Percentiles rank a stretch among this genome's conserved stretches.
phyloP scores from a whole-genome alignment of 1,284 basidiomycete genomes.

The Porogramme epimiltina region DNA sequence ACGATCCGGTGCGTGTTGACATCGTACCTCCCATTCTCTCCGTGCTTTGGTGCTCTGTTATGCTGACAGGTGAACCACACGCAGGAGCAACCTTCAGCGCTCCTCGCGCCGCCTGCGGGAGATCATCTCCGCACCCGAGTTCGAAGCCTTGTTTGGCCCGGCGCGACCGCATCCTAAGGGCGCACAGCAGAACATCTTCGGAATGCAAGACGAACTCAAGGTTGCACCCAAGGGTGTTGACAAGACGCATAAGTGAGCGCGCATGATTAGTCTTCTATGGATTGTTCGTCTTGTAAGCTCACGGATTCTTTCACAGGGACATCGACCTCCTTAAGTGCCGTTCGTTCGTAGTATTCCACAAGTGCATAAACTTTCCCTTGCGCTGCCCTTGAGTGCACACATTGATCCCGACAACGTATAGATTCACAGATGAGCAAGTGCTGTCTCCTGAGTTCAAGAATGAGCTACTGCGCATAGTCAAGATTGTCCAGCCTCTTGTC shows the following conservation, averaged over 20 bases:
- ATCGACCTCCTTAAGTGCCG: slow-evolving; percentile 88
- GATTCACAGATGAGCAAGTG: slow-evolving; percentile 80
- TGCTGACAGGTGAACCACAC: background rate
- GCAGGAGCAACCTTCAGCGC: slow-evolving; percentile 64
- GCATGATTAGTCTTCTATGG: background rate
- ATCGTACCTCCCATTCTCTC: too few relatives aligned
- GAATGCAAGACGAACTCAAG: slow-evolving; percentile 81
- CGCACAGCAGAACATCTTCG: slow-evolving; percentile 74
- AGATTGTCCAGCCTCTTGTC: slow-evolving; percentile 74
- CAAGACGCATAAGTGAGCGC: slow-evolving; percentile 70
- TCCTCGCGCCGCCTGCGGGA: slow-evolving; percentile 66
- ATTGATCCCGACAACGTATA: too few relatives aligned
- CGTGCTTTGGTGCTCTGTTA: background rate
- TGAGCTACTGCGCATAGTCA: slow-evolving; percentile 54
- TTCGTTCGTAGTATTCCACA: slow-evolving; percentile 70
- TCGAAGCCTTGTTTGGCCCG: slow-evolving; percentile 75
- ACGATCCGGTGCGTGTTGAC: slow-evolving; percentile 66
- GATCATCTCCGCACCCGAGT: slow-evolving; percentile 64
- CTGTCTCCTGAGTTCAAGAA: slow-evolving; percentile 67
- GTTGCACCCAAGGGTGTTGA: slow-evolving; percentile 86
- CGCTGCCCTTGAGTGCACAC: too few relatives aligned
- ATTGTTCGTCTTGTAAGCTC: background rate
- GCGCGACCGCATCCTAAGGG: slow-evolving; percentile 65
- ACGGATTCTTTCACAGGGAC: slow-evolving; percentile 49
- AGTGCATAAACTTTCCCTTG: slow-evolving; percentile 42